phyloP scores from a whole-genome alignment of 345 rosid species.

The Acer yangbiense region DNA sequence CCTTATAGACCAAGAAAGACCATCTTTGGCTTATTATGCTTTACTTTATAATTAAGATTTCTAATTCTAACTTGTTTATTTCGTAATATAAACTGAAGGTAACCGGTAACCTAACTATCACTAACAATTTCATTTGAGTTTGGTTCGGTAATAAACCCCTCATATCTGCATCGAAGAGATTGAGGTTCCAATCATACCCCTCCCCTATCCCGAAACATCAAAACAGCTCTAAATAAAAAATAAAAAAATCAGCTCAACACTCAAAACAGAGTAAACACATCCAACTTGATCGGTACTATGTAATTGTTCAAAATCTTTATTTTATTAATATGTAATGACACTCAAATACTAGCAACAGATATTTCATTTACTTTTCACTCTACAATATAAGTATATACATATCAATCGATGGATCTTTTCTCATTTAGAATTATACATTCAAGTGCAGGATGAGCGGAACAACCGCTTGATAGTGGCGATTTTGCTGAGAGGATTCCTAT shows the following conservation, averaged over 20 bases:
- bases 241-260: too few species aligned
- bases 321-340: neutral
- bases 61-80: constrained; percentile 7
- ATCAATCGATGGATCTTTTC: neutral
- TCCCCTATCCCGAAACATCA: too few species aligned
- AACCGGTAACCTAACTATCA: neutral
- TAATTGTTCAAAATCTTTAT: constrained; percentile 13
- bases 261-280: neutral
- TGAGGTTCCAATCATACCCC: too few species aligned
- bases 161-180: too few species aligned
- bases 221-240: too few species aligned
- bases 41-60: constrained; percentile 3
- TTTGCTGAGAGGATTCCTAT: constrained; percentile 47
- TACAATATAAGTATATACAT: constrained; percentile 12
- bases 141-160: too few species aligned
- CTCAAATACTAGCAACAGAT: neutral
- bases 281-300: neutral
- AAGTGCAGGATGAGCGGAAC: constrained; percentile 39
- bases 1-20: constrained; percentile 1
- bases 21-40: constrained; percentile 21
- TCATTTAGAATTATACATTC: neutral
- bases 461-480: constrained; percentile 56
- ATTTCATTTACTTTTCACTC: neutral
- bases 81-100: neutral
- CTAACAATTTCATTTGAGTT: neutral